Base-by-base conservation (phyloP, 352 stramenopile species). In the Pythium rishiriense region DNA sequence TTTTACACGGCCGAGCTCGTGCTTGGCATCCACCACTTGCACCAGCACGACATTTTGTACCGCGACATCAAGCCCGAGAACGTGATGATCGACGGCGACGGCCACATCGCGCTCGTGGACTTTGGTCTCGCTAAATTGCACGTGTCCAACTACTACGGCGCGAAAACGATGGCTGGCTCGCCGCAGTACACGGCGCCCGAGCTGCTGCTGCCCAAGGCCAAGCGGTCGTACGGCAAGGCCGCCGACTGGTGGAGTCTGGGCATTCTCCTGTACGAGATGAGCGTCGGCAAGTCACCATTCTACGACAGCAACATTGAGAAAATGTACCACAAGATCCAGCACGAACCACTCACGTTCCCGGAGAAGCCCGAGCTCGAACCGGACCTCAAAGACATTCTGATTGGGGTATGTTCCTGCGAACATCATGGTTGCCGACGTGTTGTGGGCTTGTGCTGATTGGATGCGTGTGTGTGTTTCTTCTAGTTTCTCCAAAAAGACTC, bases 11-110 rank as follows among this genome's bases (percentile, higher is more conserved):
- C 94, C 8, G 94, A 98, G 69, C 78, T 98, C 43, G 87, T 95
- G 35, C 73, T 97, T 9, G 94, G 86, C 26, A 95, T 98, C 59
- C 89, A 96, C 55, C 91, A 97, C 52, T 73, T 98, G 64, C 94
- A 98, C 72, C 79, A 97, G 52, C 87, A 96, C 66, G 85, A 98
- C 68, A 98, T 99, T 75, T 79, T 99, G 11, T 98, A 98, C 75
- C 78, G 89, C 69, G 96, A 99, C 69, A 96, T 99, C 33, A 99
- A 99, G 64, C 96, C 96, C 14, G 94, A 98, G 70, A 98, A 99
- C 63, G 82, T 98, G 19, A 96, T 98, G 75, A 96, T 98, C 42
- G 96, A 98, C 66, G 84, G 82, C 8, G 91, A 97, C n/a, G 95
- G 93, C 15, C 95, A 98, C 73, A 97, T 98, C 65, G 89, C 91